Evolutionary conservation across 2,329 filamentous ascomycete genomes (phyloP).

Genomic region (Trichocomaceae sp.): DNA sequence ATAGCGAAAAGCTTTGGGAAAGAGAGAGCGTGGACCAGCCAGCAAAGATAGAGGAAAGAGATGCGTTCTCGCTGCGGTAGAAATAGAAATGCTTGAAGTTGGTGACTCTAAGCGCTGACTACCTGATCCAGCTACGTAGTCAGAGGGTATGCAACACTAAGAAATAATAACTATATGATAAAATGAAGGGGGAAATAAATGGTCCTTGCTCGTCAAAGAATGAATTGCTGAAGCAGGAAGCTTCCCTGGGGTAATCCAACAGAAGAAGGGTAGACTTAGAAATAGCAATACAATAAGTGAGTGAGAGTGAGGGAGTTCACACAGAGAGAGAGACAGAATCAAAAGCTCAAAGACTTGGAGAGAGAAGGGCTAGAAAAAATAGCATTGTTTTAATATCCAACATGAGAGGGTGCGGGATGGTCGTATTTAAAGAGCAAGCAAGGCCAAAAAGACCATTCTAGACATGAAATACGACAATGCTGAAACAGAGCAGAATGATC

Average conservation of each 20-base stretch:
- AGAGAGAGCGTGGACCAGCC: background rate
- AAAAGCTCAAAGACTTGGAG: background rate
- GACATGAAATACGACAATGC: background rate
- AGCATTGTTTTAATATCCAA: background rate
- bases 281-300: background rate
- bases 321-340: slow-evolving; percentile 3
- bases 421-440: background rate
- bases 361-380: background rate
- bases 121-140: background rate
- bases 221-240: background rate
- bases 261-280: background rate
- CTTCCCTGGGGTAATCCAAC: background rate
- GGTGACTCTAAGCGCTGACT: background rate
- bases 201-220: background rate
- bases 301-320: background rate
- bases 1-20: background rate
- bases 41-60: background rate
- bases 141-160: background rate
- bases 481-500: background rate
- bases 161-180: background rate
- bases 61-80: background rate
- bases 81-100: background rate
- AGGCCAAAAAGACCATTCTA: background rate
- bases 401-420: background rate
- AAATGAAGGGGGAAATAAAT: background rate